Evolutionary conservation across 2,329 filamentous ascomycete species (phyloP).

Genomic region (Epichloe festucae): DNA sequence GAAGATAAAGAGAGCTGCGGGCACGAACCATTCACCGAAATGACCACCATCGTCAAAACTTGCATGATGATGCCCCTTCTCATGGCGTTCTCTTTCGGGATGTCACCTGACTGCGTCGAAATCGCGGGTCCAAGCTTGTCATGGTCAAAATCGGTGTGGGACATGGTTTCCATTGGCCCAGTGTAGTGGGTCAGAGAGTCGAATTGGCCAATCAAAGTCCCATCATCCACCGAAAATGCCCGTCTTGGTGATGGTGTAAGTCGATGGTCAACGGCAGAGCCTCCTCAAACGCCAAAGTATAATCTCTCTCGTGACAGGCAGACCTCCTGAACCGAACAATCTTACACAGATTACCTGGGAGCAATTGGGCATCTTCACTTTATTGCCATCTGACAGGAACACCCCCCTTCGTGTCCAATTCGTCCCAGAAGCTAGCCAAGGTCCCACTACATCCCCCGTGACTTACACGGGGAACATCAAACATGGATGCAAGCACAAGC

Average conservation of each 20-base stretch:
- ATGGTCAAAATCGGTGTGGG: slow-evolving; percentile 19
- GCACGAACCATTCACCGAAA: background rate
- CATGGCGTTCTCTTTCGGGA: background rate
- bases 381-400: slow-evolving; percentile 23
- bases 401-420: slow-evolving; percentile 21
- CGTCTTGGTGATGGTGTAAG: slow-evolving; percentile 25
- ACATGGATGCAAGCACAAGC: slow-evolving; percentile 22
- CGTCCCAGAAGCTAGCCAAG: slow-evolving; percentile 22
- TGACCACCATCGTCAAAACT: background rate
- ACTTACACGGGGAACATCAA: slow-evolving; percentile 26
- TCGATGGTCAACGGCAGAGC: slow-evolving; percentile 20
- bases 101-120: slow-evolving; percentile 12
- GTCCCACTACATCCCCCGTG: slow-evolving; percentile 29
- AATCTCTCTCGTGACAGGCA: slow-evolving; percentile 25
- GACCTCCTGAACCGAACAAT: slow-evolving; percentile 24
- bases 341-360: slow-evolving; percentile 26
- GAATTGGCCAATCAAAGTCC: slow-evolving; percentile 17
- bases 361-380: slow-evolving; percentile 26
- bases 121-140: slow-evolving; percentile 1
- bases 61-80: background rate
- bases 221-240: slow-evolving; percentile 18
- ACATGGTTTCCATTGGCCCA: slow-evolving; percentile 18
- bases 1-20: background rate
- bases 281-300: slow-evolving; percentile 26
- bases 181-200: slow-evolving; percentile 8